Base-by-base conservation (phyloP, 2,329 filamentous ascomycete species). In the Cercospora canescens region DNA sequence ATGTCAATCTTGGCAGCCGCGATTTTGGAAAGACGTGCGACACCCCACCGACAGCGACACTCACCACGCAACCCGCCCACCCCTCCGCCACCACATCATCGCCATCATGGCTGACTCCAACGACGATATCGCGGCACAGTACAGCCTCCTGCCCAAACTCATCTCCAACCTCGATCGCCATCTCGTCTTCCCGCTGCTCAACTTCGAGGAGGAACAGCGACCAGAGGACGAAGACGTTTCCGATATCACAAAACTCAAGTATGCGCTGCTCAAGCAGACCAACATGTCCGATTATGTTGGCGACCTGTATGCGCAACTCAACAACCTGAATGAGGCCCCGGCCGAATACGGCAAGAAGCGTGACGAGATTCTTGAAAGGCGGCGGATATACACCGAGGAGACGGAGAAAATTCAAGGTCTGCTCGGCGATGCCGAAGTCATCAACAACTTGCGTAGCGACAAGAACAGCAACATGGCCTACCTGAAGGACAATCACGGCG, bases 221-320 rank as follows among this genome's bases (percentile, higher is more conserved):
- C 89, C 89, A 75, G 89, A 90, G 77, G 90, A 92, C 79, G 90
- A 96, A 72, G 89, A 93, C 79, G 81, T 87, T 63, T 85, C 85
- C 75, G 89, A 94, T 79, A 89, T 96, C 75, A 90, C 90, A 70
- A 88, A 91, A 78, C 89, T 93, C 75, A 97, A 97, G 82, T 97
- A 94, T 80, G 90, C 94, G 82, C 89, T 99, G 66, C 88, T 99
- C 73, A 94, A 96, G 84, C 90, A 93, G 80, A 98, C 95, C 76
- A 97, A 98, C 86, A 99, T 99, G 95, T 95, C 91, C 76, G 95
- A 99, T 82, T 99, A 96, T 79, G 92, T 98, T 62, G 94, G 94
- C 77, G 91, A 90, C 76, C 84, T 99, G 72, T 93, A 96, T 85
- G 91, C 91, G 79, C 91, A 97, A 77, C 88, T 99, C 72, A 89